Percentiles rank a stretch among this genome's conserved stretches.
Evolutionary conservation across 495 filamentous ascomycete genomes (phyloP).

Genomic region (Daldinia grandis): DNA sequence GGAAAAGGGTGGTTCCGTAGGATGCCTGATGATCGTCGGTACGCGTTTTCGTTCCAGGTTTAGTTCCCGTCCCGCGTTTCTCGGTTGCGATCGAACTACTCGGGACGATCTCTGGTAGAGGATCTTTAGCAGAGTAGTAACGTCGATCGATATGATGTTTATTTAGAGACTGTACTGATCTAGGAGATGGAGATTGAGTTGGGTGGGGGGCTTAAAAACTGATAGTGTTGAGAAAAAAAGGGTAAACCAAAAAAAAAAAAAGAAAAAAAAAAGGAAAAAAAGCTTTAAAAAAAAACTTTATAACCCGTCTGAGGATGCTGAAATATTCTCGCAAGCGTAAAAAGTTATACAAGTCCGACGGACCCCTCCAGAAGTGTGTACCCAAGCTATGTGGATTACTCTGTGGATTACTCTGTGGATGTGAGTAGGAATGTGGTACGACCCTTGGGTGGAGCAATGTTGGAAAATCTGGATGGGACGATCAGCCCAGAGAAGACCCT

Average conservation of each 20-base stretch:
- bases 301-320: neutral
- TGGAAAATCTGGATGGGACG: conserved; percentile 42
- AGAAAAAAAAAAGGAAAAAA: neutral
- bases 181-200: neutral
- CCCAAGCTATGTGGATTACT: conserved; percentile 27
- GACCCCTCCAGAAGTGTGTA: conserved; percentile 32
- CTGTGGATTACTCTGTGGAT: too few species aligned
- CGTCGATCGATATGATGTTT: conserved; percentile 13
- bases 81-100: conserved; percentile 25
- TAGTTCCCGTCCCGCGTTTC: conserved; percentile 35
- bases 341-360: conserved; percentile 31
- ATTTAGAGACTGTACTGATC: neutral
- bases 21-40: conserved; percentile 23
- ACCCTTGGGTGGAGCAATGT: conserved; percentile 33
- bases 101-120: neutral
- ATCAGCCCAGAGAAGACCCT: conserved; percentile 38
- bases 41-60: conserved; percentile 30
- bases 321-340: conserved; percentile 20
- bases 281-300: too few species aligned
- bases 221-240: neutral
- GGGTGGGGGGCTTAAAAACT: neutral
- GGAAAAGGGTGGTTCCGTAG: neutral
- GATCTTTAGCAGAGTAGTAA: neutral
- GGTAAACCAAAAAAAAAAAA: too few species aligned
- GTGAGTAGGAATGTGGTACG: conserved; percentile 25